Percentiles rank a stretch among this genome's conserved stretches.
phyloP scores from a whole-genome alignment of 805 yeast genomes.

The Lipomyces mesembrius region DNA sequence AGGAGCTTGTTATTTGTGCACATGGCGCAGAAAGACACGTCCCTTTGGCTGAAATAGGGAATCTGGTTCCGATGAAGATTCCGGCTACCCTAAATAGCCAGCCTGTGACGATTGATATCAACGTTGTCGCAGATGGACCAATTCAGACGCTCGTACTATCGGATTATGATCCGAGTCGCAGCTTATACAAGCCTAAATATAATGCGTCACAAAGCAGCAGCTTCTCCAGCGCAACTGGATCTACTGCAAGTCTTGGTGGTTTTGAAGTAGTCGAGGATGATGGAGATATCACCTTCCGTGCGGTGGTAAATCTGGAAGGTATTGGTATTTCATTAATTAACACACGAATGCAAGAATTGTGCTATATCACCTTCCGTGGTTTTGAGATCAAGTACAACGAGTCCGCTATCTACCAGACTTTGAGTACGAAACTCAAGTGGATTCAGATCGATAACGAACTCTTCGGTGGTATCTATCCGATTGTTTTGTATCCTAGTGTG shows the following conservation, averaged over 20 bases:
- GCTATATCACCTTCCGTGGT: slow-evolving; percentile 83
- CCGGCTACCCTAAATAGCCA: slow-evolving; percentile 52
- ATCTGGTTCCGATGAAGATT: slow-evolving; percentile 80
- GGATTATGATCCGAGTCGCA: slow-evolving; percentile 75
- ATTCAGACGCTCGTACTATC: slow-evolving; percentile 85
- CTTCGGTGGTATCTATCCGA: slow-evolving; percentile 86
- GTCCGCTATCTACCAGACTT: slow-evolving; percentile 79
- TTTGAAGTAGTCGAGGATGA: slow-evolving; percentile 51
- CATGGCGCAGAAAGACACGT: slow-evolving; percentile 76
- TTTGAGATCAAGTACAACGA: slow-evolving; percentile 79
- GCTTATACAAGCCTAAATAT: slow-evolving; percentile 66
- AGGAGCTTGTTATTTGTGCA: slow-evolving; percentile 75
- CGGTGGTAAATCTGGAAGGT: slow-evolving; percentile 71
- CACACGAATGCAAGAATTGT: slow-evolving; percentile 69
- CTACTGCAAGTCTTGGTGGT: slow-evolving; percentile 31
- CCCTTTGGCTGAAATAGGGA: slow-evolving; percentile 92
- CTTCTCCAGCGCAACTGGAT: slow-evolving; percentile 12
- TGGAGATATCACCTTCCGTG: slow-evolving; percentile 56
- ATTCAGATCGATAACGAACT: slow-evolving; percentile 91
- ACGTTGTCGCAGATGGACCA: slow-evolving; percentile 96
- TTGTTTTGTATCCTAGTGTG: slow-evolving; percentile 84
- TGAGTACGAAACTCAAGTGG: slow-evolving; percentile 87
- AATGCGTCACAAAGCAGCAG: slow-evolving; percentile 36
- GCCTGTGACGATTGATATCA: slow-evolving; percentile 65
- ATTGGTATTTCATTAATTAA: slow-evolving; percentile 85